Percentiles rank a stretch among this genome's conserved stretches.
These are phyloP conservation scores for Macrophomina phaseolina DNA, from an alignment of 2,329 filamentous ascomycete genomes.

Conservation along the genomic window DNA sequence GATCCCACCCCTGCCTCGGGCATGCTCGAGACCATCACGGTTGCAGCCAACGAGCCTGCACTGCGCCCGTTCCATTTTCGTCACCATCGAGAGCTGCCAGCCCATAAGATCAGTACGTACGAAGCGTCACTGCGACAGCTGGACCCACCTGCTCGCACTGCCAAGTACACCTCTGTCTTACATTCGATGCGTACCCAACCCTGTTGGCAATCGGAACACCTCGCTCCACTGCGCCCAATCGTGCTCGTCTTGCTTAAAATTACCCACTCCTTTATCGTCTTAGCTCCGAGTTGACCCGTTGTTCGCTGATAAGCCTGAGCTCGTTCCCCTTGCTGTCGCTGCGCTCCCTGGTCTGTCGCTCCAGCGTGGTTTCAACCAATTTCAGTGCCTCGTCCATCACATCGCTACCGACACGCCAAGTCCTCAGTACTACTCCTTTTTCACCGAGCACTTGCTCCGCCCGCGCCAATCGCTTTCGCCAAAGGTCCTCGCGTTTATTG, in stretches of 20 bases:
- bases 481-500: slow-evolving; percentile 75
- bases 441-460: slow-evolving; percentile 69
- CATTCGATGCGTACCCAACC: slow-evolving; percentile 8
- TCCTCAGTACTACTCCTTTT: slow-evolving; percentile 71
- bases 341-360: slow-evolving; percentile 20
- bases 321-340: slow-evolving; percentile 27
- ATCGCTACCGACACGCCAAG: slow-evolving; percentile 75
- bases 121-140: slow-evolving; percentile 6
- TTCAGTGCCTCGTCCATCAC: slow-evolving; percentile 69
- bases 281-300: slow-evolving; percentile 19
- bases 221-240: slow-evolving; percentile 18
- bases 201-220: slow-evolving; percentile 16
- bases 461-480: slow-evolving; percentile 69
- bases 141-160: slow-evolving; percentile 9
- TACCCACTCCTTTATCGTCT: slow-evolving; percentile 21
- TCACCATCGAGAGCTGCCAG: neutral
- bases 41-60: slow-evolving; percentile 7
- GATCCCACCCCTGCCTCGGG: slow-evolving; percentile 18
- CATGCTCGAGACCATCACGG: slow-evolving; percentile 11
- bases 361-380: slow-evolving; percentile 62
- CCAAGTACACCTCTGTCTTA: slow-evolving; percentile 18
- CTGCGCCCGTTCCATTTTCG: slow-evolving; percentile 21
- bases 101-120: neutral
- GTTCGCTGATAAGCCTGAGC: slow-evolving; percentile 22
- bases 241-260: slow-evolving; percentile 20